Base-by-base conservation (phyloP, 768 basidiomycete species). In the Cyclocybe cylindracea region DNA sequence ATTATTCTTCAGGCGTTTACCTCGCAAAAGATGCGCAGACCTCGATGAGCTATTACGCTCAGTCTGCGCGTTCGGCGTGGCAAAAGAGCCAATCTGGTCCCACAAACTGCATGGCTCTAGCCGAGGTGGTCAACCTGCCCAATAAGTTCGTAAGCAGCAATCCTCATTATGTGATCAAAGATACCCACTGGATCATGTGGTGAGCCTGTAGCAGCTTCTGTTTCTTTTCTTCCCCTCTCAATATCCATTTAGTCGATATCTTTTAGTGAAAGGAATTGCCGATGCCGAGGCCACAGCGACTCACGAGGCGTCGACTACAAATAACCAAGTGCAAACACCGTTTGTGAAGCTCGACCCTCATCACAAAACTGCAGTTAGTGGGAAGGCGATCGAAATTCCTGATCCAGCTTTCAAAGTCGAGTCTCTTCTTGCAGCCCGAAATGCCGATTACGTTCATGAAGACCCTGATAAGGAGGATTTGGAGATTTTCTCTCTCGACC, bases 161-260 rank as follows among this genome's bases (percentile, higher is more conserved):
- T 38, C 78, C 79, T 0, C 79, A 79, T 61, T 81, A 82, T 51
- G 86, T 88, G 3, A 77, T 88, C 36, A 66, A 78, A 14, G 70
- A 87, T 48, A 84, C 85, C 1, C 76, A 83, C 38, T 89, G 87
- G 86, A 85, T 88, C 46, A 74, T 86, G 62, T 86, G 85, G 85
- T 83, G 57, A 39, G 80, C 61, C 19, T 7, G 16, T 7, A 10
- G 11, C 35, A 18, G 39, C 35, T 29, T 36, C 44, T 16, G 29
- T 31, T 5, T 10, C 44, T 8, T 5, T 8, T 49, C 9, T 7
- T 13, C 5, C 46, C 18, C 11, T 39, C 57, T 31, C 41, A 10
- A 37, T 9, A 13, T 41, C 24, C 16, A 34, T 16, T 24, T 3
- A 85, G 83, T 56, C 85, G 85, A 7, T 89, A 86, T 65, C 72